These are phyloP conservation scores for Solanum gracilifrons DNA, from an alignment of 257 asterid species.

Conservation along the genomic window DNA sequence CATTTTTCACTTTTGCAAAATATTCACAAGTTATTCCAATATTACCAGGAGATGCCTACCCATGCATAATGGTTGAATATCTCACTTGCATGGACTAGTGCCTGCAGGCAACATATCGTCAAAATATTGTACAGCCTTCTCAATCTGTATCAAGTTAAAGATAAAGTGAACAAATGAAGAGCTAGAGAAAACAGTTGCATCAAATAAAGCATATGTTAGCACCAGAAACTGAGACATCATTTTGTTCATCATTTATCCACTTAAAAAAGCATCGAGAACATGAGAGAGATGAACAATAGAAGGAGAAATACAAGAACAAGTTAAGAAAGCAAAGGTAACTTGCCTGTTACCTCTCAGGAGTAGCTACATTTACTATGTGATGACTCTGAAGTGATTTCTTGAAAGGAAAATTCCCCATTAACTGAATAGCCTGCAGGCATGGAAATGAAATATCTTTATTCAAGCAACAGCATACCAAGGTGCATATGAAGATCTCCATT, in stretches of 20 bases:
- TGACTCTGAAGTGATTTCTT: neutral
- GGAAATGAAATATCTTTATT: neutral
- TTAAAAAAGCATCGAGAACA: neutral
- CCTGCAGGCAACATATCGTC: slow-evolving; percentile 78
- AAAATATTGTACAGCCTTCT: slow-evolving; percentile 54
- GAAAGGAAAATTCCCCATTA: neutral
- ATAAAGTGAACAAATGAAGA: neutral
- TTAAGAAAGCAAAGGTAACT: neutral
- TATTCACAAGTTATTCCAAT: slow-evolving; percentile 84
- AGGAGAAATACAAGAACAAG: neutral
- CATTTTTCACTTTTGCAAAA: slow-evolving; percentile 62
- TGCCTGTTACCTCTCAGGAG: neutral
- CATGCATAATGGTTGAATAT: slow-evolving; percentile 90
- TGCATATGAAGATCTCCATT: neutral
- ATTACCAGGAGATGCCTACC: slow-evolving; percentile 84
- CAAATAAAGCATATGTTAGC: neutral
- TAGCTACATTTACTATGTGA: neutral
- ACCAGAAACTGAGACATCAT: neutral
- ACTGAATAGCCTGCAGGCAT: neutral
- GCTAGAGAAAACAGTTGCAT: neutral
- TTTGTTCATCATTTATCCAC: neutral
- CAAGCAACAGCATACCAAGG: neutral
- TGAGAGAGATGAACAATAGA: neutral
- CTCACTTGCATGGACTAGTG: slow-evolving; percentile 66
- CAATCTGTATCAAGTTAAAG: slow-evolving; percentile 45